Conservation (phyloP, 148 eudicot genomes). For the Persicaria maculosa region DNA sequence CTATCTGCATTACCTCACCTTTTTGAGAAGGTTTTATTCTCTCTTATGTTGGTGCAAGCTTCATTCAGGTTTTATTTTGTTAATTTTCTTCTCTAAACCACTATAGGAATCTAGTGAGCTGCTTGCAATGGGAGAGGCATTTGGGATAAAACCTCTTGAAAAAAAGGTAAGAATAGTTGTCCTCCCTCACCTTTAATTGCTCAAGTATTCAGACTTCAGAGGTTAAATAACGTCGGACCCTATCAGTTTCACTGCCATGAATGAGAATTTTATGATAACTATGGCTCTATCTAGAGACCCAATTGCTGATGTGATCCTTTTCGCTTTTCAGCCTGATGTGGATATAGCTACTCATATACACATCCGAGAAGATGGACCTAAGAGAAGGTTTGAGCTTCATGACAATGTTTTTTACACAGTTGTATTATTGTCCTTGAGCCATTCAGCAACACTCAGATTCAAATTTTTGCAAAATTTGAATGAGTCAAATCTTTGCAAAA, state of each 20-base stretch:
- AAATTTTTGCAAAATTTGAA: too few relatives aligned
- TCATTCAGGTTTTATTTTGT: not conserved
- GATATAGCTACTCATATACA: conserved; percentile 84
- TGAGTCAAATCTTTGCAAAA: too few relatives aligned
- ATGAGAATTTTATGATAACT: not conserved
- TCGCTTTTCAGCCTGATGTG: conserved; percentile 57
- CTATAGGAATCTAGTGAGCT: conserved; percentile 78
- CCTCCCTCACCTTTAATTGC: not conserved
- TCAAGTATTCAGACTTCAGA: not conserved
- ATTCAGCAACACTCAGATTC: not conserved
- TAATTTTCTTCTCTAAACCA: conserved; percentile 4
- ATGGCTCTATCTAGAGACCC: not conserved
- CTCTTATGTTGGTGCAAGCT: not conserved
- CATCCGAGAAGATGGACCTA: conserved; percentile 83
- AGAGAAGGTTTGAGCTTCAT: conserved; percentile 58
- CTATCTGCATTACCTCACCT: not conserved
- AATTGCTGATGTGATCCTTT: not conserved
- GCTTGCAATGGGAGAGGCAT: conserved; percentile 97
- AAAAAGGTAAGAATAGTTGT: conserved; percentile 43
- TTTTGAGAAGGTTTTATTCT: not conserved
- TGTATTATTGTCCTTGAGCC: not conserved
- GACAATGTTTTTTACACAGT: not conserved
- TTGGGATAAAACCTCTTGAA: conserved; percentile 80
- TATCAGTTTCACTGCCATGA: not conserved
- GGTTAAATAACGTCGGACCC: not conserved